Conservation (phyloP, 176 grass and related monocot genomes). For the Melocanna baccifera region DNA sequence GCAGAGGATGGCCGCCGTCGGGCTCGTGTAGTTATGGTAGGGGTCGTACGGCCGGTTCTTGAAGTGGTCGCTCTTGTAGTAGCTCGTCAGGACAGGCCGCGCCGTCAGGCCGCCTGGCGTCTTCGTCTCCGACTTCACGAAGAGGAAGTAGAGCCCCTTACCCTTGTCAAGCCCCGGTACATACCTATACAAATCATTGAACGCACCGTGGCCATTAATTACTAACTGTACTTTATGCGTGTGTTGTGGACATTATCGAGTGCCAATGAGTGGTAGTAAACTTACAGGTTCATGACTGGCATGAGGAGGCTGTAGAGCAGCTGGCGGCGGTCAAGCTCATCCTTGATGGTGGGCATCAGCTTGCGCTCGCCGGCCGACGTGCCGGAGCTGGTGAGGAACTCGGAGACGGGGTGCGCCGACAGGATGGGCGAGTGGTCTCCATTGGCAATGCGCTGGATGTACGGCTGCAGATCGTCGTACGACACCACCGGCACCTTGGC, state of each 20-base stretch:
- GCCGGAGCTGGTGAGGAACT: slow-evolving; percentile 98
- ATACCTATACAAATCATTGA: slow-evolving; percentile 43
- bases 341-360: slow-evolving; percentile 90
- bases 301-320: slow-evolving; percentile 92
- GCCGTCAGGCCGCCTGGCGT: slow-evolving; percentile 80
- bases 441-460: slow-evolving; percentile 87
- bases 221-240: background rate
- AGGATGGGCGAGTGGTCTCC: slow-evolving; percentile 83
- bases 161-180: slow-evolving; percentile 81
- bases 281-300: slow-evolving; percentile 96
- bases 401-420: slow-evolving; percentile 77
- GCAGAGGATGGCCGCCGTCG: slow-evolving; percentile 84
- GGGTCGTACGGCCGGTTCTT: slow-evolving; percentile 83
- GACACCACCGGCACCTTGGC: slow-evolving; percentile 72
- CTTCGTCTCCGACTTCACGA: slow-evolving; percentile 92
- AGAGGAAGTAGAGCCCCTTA: slow-evolving; percentile 92
- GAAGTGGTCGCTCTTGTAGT: slow-evolving; percentile 96
- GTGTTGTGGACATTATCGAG: background rate
- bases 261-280: background rate
- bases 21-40: slow-evolving; percentile 88
- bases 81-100: slow-evolving; percentile 92
- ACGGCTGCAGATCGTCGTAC: slow-evolving; percentile 91
- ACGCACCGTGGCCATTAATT: slow-evolving; percentile 8
- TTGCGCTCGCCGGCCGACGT: slow-evolving; percentile 95
- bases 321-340: slow-evolving; percentile 90